These are phyloP conservation scores for Parathielavia appendiculata DNA, from an alignment of 495 filamentous ascomycete genomes.

Conservation along the genomic window DNA sequence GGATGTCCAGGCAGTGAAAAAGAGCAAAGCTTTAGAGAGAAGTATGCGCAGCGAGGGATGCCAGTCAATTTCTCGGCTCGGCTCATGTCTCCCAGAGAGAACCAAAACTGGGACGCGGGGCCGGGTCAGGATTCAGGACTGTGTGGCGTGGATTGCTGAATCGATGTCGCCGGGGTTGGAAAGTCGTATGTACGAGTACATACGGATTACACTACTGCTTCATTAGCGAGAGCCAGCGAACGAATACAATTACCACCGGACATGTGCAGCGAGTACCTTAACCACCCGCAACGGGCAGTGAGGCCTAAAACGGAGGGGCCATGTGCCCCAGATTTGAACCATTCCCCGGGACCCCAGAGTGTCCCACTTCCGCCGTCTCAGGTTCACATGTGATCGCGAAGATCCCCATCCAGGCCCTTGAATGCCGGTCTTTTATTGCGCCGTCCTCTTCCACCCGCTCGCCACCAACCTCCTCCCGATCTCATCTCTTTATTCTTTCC, in stretches of 20 bases:
- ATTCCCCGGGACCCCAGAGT: neutral
- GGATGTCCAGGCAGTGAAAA: too few relatives aligned
- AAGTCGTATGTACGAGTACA: too few relatives aligned
- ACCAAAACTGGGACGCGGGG: too few relatives aligned
- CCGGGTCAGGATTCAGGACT: too few relatives aligned
- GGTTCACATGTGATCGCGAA: conserved; percentile 20
- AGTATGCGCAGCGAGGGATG: too few relatives aligned
- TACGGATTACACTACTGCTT: too few relatives aligned
- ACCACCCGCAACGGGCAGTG: neutral
- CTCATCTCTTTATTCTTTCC: neutral
- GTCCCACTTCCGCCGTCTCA: neutral
- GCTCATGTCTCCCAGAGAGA: neutral
- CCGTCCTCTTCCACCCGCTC: neutral
- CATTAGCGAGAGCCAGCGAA: neutral
- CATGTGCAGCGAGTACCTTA: conserved; percentile 12
- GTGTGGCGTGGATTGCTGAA: too few relatives aligned
- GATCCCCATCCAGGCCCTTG: conserved; percentile 3
- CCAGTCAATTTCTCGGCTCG: too few relatives aligned
- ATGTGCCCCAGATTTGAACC: conserved; percentile 13
- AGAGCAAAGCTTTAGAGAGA: too few relatives aligned
- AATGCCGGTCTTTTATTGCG: conserved; percentile 16
- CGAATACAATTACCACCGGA: conserved; percentile 12
- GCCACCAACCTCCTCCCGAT: conserved; percentile 4
- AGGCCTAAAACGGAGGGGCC: neutral
- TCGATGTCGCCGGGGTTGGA: too few relatives aligned